phyloP scores from a whole-genome alignment of 495 filamentous ascomycete species.

The Aspergillus sparsus region DNA sequence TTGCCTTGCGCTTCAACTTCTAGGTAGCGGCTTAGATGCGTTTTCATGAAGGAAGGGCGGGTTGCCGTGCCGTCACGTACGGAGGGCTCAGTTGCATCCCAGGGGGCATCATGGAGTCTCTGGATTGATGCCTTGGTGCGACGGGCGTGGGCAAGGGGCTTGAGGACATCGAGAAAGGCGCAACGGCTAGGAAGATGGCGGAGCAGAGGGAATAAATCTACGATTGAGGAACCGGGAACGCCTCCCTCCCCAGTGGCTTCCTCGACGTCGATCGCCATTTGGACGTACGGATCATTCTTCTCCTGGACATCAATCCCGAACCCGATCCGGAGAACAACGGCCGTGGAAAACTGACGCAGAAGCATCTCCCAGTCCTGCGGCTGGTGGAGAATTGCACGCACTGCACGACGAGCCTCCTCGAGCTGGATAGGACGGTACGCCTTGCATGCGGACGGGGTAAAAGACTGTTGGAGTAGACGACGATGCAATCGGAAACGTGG shows the following conservation, averaged over 20 bases:
- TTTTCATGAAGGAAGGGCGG: conserved; percentile 35
- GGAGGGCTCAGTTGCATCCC: conserved; percentile 40
- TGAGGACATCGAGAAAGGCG: conserved; percentile 28
- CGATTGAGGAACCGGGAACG: conserved; percentile 41
- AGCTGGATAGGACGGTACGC: conserved; percentile 20
- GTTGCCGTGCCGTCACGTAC: conserved; percentile 39
- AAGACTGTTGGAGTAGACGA: conserved; percentile 40
- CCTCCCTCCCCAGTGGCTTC: conserved; percentile 46
- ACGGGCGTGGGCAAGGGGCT: conserved; percentile 23
- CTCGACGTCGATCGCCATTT: conserved; percentile 46
- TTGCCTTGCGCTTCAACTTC: conserved; percentile 25
- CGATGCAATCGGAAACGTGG: conserved; percentile 49
- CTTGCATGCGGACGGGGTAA: conserved; percentile 22
- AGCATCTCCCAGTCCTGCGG: conserved; percentile 23
- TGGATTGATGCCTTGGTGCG: conserved; percentile 20
- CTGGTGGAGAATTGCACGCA: conserved; percentile 11
- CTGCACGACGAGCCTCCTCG: conserved; percentile 22
- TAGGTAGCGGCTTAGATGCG: conserved; percentile 23
- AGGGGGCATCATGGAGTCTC: conserved; percentile 37
- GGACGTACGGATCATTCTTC: conserved; percentile 45
- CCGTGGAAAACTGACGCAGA: conserved; percentile 21
- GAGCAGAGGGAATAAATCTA: conserved; percentile 45
- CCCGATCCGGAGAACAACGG: conserved; percentile 42
- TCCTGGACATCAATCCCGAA: conserved; percentile 46
- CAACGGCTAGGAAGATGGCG: conserved; percentile 25